Evolutionary conservation across 805 yeast species (phyloP).

Genomic region (Lipomyces mesembrius): DNA sequence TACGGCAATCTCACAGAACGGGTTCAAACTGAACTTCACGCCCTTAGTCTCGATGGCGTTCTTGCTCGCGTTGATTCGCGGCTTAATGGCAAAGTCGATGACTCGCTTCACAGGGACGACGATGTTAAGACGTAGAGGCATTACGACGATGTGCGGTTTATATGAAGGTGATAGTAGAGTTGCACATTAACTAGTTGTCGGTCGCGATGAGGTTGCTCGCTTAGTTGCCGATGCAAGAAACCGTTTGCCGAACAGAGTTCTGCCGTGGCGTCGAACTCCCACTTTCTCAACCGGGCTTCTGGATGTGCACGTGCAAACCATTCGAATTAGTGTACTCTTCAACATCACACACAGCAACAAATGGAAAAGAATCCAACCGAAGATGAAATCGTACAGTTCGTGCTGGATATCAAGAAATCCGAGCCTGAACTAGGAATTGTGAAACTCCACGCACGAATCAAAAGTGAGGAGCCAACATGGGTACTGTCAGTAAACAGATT

Average conservation of each 20-base stretch:
- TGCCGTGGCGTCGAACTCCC: neutral
- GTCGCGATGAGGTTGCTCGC: neutral
- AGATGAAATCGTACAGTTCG: slow-evolving; percentile 17
- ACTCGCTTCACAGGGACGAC: slow-evolving; percentile 95
- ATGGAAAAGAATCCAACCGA: slow-evolving; percentile 24
- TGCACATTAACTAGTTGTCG: neutral
- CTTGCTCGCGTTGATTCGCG: slow-evolving; percentile 83
- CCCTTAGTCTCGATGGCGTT: slow-evolving; percentile 88
- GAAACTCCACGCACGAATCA: slow-evolving; percentile 58
- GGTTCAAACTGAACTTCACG: slow-evolving; percentile 89
- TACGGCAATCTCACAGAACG: slow-evolving; percentile 94
- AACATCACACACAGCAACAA: neutral
- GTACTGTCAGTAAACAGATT: slow-evolving; percentile 62
- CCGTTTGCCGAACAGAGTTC: slow-evolving; percentile 4
- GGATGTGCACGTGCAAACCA: neutral
- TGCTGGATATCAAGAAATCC: slow-evolving; percentile 12
- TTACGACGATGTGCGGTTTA: neutral
- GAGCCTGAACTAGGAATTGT: slow-evolving; percentile 51
- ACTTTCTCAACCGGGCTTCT: neutral
- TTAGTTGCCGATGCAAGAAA: neutral
- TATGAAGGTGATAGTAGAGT: neutral
- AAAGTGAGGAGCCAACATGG: slow-evolving; percentile 64
- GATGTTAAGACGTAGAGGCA: slow-evolving; percentile 50
- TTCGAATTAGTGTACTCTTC: neutral
- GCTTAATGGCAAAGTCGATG: slow-evolving; percentile 90